phyloP scores from a whole-genome alignment of 805 yeast genomes.

The Lipomyces mesembrius region DNA sequence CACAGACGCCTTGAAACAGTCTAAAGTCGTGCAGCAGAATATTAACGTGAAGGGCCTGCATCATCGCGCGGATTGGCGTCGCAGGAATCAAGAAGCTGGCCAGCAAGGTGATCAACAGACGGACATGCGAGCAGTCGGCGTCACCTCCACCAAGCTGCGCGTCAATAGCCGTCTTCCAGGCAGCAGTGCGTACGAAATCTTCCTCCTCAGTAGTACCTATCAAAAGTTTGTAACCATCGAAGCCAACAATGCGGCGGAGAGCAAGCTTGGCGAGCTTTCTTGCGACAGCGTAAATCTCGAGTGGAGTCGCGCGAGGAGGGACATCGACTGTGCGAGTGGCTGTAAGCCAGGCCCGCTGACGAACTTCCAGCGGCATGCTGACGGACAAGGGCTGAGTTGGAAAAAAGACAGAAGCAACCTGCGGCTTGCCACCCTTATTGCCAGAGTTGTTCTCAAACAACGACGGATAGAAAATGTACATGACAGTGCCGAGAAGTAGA shows the following conservation, averaged over 20 bases:
- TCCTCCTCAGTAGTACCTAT: slow-evolving; percentile 33
- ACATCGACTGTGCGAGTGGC: slow-evolving; percentile 39
- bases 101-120: slow-evolving; percentile 42
- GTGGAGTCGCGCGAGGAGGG: slow-evolving; percentile 35
- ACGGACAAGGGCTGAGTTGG: slow-evolving; percentile 20
- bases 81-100: slow-evolving; percentile 40
- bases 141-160: slow-evolving; percentile 50
- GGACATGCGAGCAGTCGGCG: slow-evolving; percentile 35
- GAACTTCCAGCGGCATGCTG: slow-evolving; percentile 33
- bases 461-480: slow-evolving; percentile 42
- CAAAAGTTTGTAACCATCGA: slow-evolving; percentile 38
- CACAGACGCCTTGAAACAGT: slow-evolving; percentile 30
- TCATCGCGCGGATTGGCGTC: slow-evolving; percentile 39
- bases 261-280: slow-evolving; percentile 34
- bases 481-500: slow-evolving; percentile 42
- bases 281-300: slow-evolving; percentile 25
- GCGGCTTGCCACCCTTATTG: slow-evolving; percentile 25
- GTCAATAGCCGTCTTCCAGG: slow-evolving; percentile 43
- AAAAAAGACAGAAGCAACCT: slow-evolving; percentile 10
- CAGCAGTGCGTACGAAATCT: slow-evolving; percentile 27
- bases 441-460: slow-evolving; percentile 25
- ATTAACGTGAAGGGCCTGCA: slow-evolving; percentile 44
- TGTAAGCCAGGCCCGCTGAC: slow-evolving; percentile 42
- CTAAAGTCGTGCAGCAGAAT: slow-evolving; percentile 38
- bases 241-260: slow-evolving; percentile 38